Base-by-base conservation (phyloP, 495 filamentous ascomycete genomes). In the Cetradonia linearis region DNA sequence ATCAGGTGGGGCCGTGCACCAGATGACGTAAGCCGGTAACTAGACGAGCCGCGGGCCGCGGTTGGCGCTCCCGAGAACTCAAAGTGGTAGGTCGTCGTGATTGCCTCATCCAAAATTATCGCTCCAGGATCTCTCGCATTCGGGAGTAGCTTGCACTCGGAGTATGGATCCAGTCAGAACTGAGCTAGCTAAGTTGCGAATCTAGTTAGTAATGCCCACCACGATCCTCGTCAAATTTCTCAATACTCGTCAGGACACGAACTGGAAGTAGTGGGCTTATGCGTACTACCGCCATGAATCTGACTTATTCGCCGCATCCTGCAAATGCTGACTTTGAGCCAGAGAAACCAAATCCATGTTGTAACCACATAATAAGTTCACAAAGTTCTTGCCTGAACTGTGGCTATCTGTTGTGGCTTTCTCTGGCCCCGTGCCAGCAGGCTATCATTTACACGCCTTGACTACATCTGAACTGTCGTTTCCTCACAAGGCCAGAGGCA, bases 211-310 rank as follows among this genome's bases (percentile, higher is more conserved):
- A 44, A n/a, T 20, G n/a, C n/a, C 40, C 11, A 9, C 20, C 0
- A 8, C 10, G 2, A 3, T n/a, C 0, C 1, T 20, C n/a, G 0
- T 6, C 3, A 0, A 3, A 2, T 10, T 10, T 10, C 7, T 44
- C 1, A 23, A 8, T 18, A 9, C 2, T 44, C 40, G 20, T 46
- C 20, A 46, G 8, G 4, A 23, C 20, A 13, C 42, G 42, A 25
- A n/a, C 5, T 9, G 25, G 20, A 20, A 46, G 20, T 46, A 20
- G 42, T 46, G 42, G 42, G 3, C 9, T 46, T 46, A 10, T 46
- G 42, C 2, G 25, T 10, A 25, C 2, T 1, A 3, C 1, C 20
- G 25, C 9, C 25, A 5, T 46, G 42, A 4, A 25, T 25, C 20
- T n/a, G n/a, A n/a, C n/a, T n/a, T n/a, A n/a, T n/a, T n/a, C n/a